Evolutionary conservation across 176 grass and related monocot species (phyloP).

Genomic region (Alopecurus myosuroides): DNA sequence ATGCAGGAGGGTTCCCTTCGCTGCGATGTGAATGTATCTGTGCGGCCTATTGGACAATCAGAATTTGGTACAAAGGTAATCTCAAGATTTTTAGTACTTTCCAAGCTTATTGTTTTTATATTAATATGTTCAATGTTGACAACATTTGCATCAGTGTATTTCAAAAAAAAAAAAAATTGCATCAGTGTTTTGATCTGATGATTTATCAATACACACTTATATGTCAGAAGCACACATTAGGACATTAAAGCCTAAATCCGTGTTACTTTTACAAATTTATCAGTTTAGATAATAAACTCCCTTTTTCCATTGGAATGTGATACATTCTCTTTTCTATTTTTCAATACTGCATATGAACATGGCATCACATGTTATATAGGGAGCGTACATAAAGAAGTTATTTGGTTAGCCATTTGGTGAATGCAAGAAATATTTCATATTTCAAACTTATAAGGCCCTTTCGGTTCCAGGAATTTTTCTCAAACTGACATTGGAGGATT

Average conservation of each 20-base stretch:
- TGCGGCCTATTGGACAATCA: slow-evolving; percentile 55
- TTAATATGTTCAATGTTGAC: background rate
- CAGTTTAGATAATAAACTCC: background rate
- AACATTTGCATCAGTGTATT: background rate
- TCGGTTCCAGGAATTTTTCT: background rate
- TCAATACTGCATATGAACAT: background rate
- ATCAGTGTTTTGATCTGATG: background rate
- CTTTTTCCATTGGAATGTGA: background rate
- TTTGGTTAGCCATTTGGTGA: background rate
- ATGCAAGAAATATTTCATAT: background rate
- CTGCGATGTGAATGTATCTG: slow-evolving; percentile 48
- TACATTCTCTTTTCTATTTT: background rate
- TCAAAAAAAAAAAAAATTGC: too few relatives aligned
- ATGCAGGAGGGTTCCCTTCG: slow-evolving; percentile 98
- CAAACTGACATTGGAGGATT: background rate
- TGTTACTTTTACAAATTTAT: background rate
- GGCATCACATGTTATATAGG: background rate
- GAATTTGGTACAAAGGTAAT: slow-evolving; percentile 96
- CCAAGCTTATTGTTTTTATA: background rate
- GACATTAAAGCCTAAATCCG: background rate
- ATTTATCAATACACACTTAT: background rate
- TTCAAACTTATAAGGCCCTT: background rate
- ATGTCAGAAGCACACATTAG: background rate
- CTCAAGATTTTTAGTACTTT: background rate
- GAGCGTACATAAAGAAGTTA: background rate